Base-by-base conservation (phyloP, 2,329 filamentous ascomycete species). In the Chaetomium sp. region DNA sequence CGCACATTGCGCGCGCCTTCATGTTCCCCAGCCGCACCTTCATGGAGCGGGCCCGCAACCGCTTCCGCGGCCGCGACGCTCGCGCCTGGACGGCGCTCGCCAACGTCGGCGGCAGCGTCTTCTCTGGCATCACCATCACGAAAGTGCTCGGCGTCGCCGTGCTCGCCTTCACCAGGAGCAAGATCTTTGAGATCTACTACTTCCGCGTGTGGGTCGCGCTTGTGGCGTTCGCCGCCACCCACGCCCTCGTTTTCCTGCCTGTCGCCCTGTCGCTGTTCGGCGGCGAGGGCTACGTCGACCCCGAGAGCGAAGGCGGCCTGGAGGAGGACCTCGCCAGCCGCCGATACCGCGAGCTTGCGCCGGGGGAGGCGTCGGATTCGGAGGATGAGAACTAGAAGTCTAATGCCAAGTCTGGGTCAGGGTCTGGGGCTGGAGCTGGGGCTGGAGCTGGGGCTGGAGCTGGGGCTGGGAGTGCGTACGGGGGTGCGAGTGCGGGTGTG, bases 151-250 rank as follows among this genome's bases (percentile, higher is more conserved):
- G 95, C 3, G 94, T 99, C 0, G 89, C 85, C 54, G 95, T 99
- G 42, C 82, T 99, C 23, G 95, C 95, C 0, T 99, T 97, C 74
- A 99, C 95, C 8, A 83, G 91, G 59, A 96, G 92, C 77, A 99
- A 98, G 85, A 99, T 99, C 74, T 99, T 99, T 73, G 96, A 99
- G 80, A 92, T 99, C 64, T 99, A 99, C 79, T 99, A 99, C 78
- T 99, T 99, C 83, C 86, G 95, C 51, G 91, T 99, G 51, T 99
- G 95, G 95, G 81, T 97, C 21, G 90, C 93, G 7, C 85, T 99
- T 62, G 93, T 99, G 12, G 76, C 96, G 10, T 94, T 97, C 76
- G 96, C 93, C 2, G 92, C 92, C 8, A 84, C 89, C 10, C 95
- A 99, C 76, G 92, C 95, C 0, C 82, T 99, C 56, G 85, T 99